Conservation (phyloP, 805 yeast genomes). For the Kodamaea jinghongensis region DNA sequence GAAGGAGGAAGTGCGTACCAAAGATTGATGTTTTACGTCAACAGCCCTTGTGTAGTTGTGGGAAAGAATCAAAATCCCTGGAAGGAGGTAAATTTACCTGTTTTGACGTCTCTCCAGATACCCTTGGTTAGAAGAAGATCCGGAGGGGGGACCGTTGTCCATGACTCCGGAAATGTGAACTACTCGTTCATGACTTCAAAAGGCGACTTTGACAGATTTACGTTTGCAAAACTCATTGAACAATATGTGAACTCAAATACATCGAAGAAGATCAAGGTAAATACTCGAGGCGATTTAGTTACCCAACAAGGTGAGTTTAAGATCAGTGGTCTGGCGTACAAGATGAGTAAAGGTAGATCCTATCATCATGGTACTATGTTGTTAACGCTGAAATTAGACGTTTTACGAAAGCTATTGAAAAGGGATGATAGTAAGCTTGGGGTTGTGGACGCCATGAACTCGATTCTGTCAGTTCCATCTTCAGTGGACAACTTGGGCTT, state of each 20-base stretch:
- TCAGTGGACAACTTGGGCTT: constrained; percentile 68
- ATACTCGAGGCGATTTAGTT: constrained; percentile 78
- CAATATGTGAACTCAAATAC: constrained; percentile 24
- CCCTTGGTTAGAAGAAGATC: constrained; percentile 76
- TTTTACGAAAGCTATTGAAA: constrained; percentile 57
- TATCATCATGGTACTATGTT: constrained; percentile 98
- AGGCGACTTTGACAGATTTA: constrained; percentile 57
- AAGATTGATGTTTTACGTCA: constrained; percentile 69
- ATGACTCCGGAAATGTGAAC: constrained; percentile 85
- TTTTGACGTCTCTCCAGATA: constrained; percentile 47
- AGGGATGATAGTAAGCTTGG: constrained; percentile 42
- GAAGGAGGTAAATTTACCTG: constrained; percentile 71
- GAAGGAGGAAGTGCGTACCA: constrained; percentile 26
- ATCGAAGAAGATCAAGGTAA: constrained; percentile 43
- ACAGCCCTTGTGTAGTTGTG: constrained; percentile 82
- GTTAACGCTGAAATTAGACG: constrained; percentile 59
- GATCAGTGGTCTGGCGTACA: constrained; percentile 91
- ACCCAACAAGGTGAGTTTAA: constrained; percentile 46
- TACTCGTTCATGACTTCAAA: constrained; percentile 77
- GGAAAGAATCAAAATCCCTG: constrained; percentile 97
- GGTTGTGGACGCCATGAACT: constrained; percentile 44
- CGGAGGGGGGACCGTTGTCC: constrained; percentile 98
- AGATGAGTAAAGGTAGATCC: constrained; percentile 74
- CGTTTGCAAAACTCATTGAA: constrained; percentile 48
- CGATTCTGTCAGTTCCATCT: constrained; percentile 75